Evolutionary conservation across 192 early-diverging fungal species (phyloP).

Genomic region (Dissophora ornata): DNA sequence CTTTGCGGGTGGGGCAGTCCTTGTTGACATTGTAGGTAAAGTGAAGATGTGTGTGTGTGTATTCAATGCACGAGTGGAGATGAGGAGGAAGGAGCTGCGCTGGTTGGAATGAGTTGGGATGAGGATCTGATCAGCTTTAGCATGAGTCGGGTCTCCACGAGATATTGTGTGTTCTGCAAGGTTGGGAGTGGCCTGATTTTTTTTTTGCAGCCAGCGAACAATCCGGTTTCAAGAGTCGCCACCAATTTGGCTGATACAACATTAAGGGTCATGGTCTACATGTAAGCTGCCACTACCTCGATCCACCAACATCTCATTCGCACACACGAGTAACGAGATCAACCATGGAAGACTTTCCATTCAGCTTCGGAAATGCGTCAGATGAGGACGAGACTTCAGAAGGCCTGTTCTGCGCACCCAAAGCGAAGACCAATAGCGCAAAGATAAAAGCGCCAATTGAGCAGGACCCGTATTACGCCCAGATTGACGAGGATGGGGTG

Average conservation of each 20-base stretch:
- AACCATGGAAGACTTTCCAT: slow-evolving; percentile 39
- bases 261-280: too few species aligned
- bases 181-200: slow-evolving; percentile 11
- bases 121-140: neutral
- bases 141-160: too few species aligned
- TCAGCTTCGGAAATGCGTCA: slow-evolving; percentile 35
- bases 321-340: neutral
- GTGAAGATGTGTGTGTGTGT: too few species aligned
- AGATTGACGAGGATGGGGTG: slow-evolving; percentile 45
- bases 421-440: slow-evolving; percentile 1
- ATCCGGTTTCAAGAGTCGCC: neutral
- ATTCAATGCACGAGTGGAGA: neutral
- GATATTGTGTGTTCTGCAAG: neutral
- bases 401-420: slow-evolving; percentile 37
- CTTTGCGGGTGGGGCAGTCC: neutral
- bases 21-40: neutral
- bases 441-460: slow-evolving; percentile 9
- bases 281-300: too few species aligned
- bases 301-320: too few species aligned
- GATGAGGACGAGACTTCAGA: slow-evolving; percentile 25
- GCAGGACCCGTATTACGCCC: slow-evolving; percentile 31
- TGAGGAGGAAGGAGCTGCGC: neutral
- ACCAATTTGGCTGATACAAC: too few species aligned
- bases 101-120: neutral
- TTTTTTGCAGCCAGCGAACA: too few species aligned